These are phyloP conservation scores for Polyporus tsugae DNA, from an alignment of 1,284 basidiomycete species.

Conservation along the genomic window DNA sequence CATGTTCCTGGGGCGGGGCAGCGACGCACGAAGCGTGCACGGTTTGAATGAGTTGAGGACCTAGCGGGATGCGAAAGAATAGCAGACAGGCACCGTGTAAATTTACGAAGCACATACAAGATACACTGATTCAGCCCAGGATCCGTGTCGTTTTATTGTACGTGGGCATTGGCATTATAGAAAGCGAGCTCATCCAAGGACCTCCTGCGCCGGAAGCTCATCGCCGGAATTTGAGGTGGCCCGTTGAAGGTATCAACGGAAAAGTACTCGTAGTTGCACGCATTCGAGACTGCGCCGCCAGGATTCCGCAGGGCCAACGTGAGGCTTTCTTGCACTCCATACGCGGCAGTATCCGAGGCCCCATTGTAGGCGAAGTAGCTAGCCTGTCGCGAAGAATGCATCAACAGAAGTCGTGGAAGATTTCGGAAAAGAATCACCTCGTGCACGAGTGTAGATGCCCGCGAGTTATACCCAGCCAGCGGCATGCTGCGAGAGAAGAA, in stretches of 20 bases:
- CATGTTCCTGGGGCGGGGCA: conserved; percentile 34
- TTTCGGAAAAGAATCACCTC: not conserved
- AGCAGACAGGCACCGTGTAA: not conserved
- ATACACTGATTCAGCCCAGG: not conserved
- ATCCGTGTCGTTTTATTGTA: not conserved
- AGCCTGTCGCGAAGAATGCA: not conserved
- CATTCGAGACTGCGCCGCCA: not conserved
- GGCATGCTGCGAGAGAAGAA: not conserved
- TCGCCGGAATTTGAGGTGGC: not conserved
- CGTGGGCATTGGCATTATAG: not conserved
- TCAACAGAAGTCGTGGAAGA: not conserved
- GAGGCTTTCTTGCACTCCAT: not conserved
- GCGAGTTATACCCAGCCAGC: not conserved
- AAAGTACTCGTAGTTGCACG: conserved; percentile 8
- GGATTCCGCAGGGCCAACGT: not conserved
- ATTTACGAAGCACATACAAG: not conserved
- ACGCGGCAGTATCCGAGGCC: not conserved
- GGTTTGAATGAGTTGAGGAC: not conserved
- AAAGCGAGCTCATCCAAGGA: not conserved
- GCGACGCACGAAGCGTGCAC: conserved; percentile 13
- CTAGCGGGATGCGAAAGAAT: not conserved
- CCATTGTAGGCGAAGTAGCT: not conserved
- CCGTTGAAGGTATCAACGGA: not conserved
- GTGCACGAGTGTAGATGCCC: not conserved
- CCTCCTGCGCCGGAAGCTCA: not conserved